phyloP scores from a whole-genome alignment of 2,329 filamentous ascomycete genomes.

The Rosellinia necatrix region DNA sequence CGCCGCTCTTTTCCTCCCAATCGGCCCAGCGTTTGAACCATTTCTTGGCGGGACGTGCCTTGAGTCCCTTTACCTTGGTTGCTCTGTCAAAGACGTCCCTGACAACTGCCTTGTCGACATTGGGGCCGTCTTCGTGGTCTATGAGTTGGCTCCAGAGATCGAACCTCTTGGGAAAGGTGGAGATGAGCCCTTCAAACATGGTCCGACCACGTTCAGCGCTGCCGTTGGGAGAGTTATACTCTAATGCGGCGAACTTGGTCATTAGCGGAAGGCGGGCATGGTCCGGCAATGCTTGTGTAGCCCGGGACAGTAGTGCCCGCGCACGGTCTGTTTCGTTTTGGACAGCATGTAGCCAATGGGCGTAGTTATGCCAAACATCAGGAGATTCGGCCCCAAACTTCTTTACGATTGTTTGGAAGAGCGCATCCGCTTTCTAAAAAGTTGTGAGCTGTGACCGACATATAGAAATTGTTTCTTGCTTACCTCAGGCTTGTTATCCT shows the following conservation, averaged over 20 bases:
- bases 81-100: slow-evolving; percentile 84
- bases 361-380: slow-evolving; percentile 91
- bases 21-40: slow-evolving; percentile 92
- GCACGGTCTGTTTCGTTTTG: slow-evolving; percentile 72
- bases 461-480: slow-evolving; percentile 41
- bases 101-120: slow-evolving; percentile 58
- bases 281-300: slow-evolving; percentile 78
- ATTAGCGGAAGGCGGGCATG: slow-evolving; percentile 73
- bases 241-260: slow-evolving; percentile 86
- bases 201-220: slow-evolving; percentile 91
- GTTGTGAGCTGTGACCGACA: slow-evolving; percentile 35
- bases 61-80: slow-evolving; percentile 69
- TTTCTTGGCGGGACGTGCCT: slow-evolving; percentile 79
- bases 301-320: slow-evolving; percentile 78
- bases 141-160: slow-evolving; percentile 93
- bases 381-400: slow-evolving; percentile 84
- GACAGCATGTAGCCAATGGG: slow-evolving; percentile 84
- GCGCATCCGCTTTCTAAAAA: slow-evolving; percentile 79
- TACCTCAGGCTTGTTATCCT: slow-evolving; percentile 83
- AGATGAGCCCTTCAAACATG: slow-evolving; percentile 86
- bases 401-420: slow-evolving; percentile 86
- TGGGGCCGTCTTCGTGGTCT: slow-evolving; percentile 74
- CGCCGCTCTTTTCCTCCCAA: slow-evolving; percentile 79
- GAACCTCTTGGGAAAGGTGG: slow-evolving; percentile 83
- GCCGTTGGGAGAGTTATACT: slow-evolving; percentile 83